Conservation (phyloP, 2,329 filamentous ascomycete species). For the Dothideomycetes sp. region DNA sequence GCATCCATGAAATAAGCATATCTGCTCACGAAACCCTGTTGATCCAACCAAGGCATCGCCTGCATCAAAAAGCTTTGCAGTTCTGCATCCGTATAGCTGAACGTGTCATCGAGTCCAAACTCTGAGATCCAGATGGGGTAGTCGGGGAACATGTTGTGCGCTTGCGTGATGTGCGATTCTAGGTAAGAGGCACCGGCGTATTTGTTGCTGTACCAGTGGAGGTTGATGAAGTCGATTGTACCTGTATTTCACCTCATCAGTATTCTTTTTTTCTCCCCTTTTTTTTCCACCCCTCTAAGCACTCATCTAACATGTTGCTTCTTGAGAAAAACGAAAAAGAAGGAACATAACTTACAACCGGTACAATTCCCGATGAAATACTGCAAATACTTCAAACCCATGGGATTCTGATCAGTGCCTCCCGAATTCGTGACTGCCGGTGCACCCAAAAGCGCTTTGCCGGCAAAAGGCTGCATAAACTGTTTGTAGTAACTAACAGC, state of each 20-base stretch:
- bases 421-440: slow-evolving; percentile 54
- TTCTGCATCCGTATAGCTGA: slow-evolving; percentile 29
- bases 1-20: slow-evolving; percentile 29
- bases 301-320: too few species aligned
- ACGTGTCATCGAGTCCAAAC: slow-evolving; percentile 41
- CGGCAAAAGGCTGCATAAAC: slow-evolving; percentile 45
- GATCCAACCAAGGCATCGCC: slow-evolving; percentile 35
- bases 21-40: slow-evolving; percentile 29
- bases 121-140: slow-evolving; percentile 43
- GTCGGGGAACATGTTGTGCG: slow-evolving; percentile 12
- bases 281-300: too few species aligned
- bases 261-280: too few species aligned
- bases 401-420: slow-evolving; percentile 14
- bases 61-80: slow-evolving; percentile 38
- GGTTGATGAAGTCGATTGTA: slow-evolving; percentile 49
- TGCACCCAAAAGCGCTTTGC: slow-evolving; percentile 42
- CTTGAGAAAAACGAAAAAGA: too few species aligned
- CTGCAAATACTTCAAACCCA: slow-evolving; percentile 46
- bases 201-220: slow-evolving; percentile 49
- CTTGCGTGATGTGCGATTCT: slow-evolving; percentile 36
- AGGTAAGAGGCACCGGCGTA: slow-evolving; percentile 24
- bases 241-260: too few species aligned
- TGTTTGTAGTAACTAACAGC: slow-evolving; percentile 44
- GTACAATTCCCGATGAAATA: slow-evolving; percentile 44
- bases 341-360: too few species aligned